Percentiles rank a stretch among this genome's conserved stretches.
These are phyloP conservation scores for Bullera alba DNA, from an alignment of 768 basidiomycete genomes.

Conservation along the genomic window DNA sequence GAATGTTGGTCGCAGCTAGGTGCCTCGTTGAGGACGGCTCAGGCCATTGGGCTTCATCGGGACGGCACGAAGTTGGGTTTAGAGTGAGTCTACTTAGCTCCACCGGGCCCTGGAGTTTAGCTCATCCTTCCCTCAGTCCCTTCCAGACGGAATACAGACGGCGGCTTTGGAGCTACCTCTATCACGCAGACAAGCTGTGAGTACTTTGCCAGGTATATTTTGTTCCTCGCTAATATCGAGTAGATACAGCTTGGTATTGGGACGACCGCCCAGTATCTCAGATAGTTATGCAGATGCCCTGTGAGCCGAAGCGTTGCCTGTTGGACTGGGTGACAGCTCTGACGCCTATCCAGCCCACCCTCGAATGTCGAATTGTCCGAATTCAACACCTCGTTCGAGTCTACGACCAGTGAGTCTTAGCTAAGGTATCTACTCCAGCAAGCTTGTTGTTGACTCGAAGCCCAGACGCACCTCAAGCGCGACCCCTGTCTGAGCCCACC, in stretches of 20 bases:
- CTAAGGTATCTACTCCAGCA: background rate
- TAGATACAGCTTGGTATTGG: slow-evolving; percentile 72
- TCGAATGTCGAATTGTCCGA: slow-evolving; percentile 51
- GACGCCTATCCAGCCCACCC: slow-evolving; percentile 47
- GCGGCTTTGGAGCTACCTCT: slow-evolving; percentile 74
- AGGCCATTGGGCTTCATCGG: slow-evolving; percentile 84
- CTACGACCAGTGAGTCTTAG: background rate
- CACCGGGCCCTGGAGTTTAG: background rate
- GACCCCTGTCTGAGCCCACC: slow-evolving; percentile 59
- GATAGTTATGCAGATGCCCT: slow-evolving; percentile 76
- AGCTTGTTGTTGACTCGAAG: slow-evolving; percentile 11
- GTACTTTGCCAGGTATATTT: background rate
- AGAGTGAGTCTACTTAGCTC: slow-evolving; percentile 50
- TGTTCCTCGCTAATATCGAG: background rate
- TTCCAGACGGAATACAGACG: slow-evolving; percentile 78
- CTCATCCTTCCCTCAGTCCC: slow-evolving; percentile 42
- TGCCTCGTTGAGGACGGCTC: slow-evolving; percentile 84
- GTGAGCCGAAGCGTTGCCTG: slow-evolving; percentile 15
- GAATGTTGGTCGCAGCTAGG: slow-evolving; percentile 96
- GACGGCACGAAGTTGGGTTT: slow-evolving; percentile 67
- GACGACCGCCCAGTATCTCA: slow-evolving; percentile 73
- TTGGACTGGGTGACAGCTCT: background rate
- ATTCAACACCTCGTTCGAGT: slow-evolving; percentile 20
- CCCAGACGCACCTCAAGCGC: slow-evolving; percentile 7
- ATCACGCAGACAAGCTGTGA: slow-evolving; percentile 80